Evolutionary conservation across 2,329 filamentous ascomycete species (phyloP).

Genomic region (Trichoderma simmonsii): DNA sequence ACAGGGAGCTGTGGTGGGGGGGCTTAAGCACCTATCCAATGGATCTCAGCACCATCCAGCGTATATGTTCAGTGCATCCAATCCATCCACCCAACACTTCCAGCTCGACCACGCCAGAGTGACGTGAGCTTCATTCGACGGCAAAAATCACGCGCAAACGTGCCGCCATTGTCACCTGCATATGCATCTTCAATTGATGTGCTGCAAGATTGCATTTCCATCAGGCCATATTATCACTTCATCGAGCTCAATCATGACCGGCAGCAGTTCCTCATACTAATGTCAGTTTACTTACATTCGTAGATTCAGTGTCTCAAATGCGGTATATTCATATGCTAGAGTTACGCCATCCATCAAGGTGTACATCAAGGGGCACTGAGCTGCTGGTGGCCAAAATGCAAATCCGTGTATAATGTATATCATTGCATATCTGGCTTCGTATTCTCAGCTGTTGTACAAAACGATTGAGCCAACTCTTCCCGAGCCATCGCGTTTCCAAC

Average conservation of each 20-base stretch:
- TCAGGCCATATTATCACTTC: constrained; percentile 10
- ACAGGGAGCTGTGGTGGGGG: constrained; percentile 13
- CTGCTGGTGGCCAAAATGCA: background rate
- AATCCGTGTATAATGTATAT: background rate
- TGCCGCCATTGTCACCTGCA: background rate
- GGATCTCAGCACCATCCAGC: background rate
- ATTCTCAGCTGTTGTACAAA: background rate
- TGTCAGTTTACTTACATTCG: background rate
- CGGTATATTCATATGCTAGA: background rate
- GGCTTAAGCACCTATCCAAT: background rate
- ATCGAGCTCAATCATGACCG: background rate
- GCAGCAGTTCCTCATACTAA: background rate
- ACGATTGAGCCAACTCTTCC: background rate
- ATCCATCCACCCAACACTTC: background rate
- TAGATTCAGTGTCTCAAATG: background rate
- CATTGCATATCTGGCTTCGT: background rate
- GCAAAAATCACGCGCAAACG: constrained; percentile 5
- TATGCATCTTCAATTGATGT: background rate
- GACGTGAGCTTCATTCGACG: constrained; percentile 9
- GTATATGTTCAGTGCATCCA: background rate
- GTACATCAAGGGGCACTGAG: background rate
- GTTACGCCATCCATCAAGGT: background rate
- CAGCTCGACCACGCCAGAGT: constrained; percentile 17
- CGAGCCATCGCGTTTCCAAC: background rate
- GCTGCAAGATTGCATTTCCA: background rate